Base-by-base conservation (phyloP, 345 rosid species). In the Populus davidiana region DNA sequence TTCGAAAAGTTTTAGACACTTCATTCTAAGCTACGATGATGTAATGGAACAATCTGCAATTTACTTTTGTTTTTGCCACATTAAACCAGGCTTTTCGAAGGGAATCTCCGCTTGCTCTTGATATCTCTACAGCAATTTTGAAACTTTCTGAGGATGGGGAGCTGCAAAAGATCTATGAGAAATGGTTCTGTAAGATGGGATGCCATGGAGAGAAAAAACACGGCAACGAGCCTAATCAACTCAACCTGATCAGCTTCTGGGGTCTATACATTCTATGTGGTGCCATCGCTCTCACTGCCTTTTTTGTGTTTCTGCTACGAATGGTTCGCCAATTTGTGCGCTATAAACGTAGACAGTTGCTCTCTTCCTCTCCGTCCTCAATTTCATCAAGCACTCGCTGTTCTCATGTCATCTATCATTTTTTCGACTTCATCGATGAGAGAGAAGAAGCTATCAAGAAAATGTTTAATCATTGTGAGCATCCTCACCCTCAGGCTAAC, bases 81-180 rank as follows among this genome's bases (percentile, higher is more conserved):
- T 52, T 71, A 66, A 17, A 75, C 59, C 84, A 94, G 99, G 98
- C 96, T 14, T 94, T 94, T 71, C 85, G 85, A 79, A 87, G 88
- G 78, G 98, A 81, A 25, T 93, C 98, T 65, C 90, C 91, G 1
- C 90, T 94, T 27, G 91, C 91, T 13, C 75, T 88, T 18, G 98
- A 91, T 84, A 86, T 94, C 71, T 94, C 99, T 20, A 90, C 97
- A 8, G 98, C 99, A 61, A 88, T 94, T 72, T 72, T 94, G 75
- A 87, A 86, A 76, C 97, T 94, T 31, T 90, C 97, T 0, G 99
- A 94, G 83, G 78, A 76, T 1, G 91, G 98, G 76, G 80, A 85
- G 81, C 87, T 94, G 70, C 92, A 91, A 75, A 79, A 78, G 79
- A 88, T 93, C 73, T 87, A 79, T 38, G 78, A 82, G 79, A 86